phyloP scores from a whole-genome alignment of 2,329 filamentous ascomycete genomes.

The Cladophialophora carrionii region DNA sequence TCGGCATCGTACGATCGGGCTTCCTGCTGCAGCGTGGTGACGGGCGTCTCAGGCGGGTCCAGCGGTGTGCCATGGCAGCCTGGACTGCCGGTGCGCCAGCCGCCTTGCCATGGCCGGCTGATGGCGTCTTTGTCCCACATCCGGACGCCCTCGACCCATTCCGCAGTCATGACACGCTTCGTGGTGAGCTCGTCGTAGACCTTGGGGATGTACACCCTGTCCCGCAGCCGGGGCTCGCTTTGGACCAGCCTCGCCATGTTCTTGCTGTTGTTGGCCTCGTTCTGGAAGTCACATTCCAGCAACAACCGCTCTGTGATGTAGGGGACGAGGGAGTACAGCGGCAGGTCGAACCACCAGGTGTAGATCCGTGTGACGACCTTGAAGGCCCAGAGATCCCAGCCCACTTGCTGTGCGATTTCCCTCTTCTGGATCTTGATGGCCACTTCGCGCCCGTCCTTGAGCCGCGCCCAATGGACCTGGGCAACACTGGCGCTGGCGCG shows the following conservation, averaged over 20 bases:
- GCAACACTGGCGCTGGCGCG: slow-evolving; percentile 85
- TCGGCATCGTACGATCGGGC: slow-evolving; percentile 58
- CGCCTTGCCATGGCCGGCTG: slow-evolving; percentile 75
- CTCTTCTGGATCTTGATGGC: slow-evolving; percentile 96
- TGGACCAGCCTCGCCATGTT: slow-evolving; percentile 78
- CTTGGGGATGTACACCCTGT: slow-evolving; percentile 83
- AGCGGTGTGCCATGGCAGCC: slow-evolving; percentile 72
- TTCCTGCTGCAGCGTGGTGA: slow-evolving; percentile 45
- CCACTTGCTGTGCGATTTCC: slow-evolving; percentile 87
- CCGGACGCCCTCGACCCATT: slow-evolving; percentile 95
- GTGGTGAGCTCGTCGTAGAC: slow-evolving; percentile 83
- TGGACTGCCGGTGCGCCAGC: slow-evolving; percentile 73
- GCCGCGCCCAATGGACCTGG: slow-evolving; percentile 91
- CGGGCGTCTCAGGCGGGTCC: slow-evolving; percentile 47
- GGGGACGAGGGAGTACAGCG: slow-evolving; percentile 84
- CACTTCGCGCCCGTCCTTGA: slow-evolving; percentile 85
- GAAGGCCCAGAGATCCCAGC: slow-evolving; percentile 95
- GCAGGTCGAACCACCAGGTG: slow-evolving; percentile 87
- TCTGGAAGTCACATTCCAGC: slow-evolving; percentile 91
- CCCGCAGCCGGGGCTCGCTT: slow-evolving; percentile 73
- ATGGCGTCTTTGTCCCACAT: slow-evolving; percentile 90
- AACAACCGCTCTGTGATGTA: slow-evolving; percentile 91
- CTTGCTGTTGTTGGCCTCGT: slow-evolving; percentile 86
- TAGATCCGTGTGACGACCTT: slow-evolving; percentile 83
- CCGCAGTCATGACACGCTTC: slow-evolving; percentile 83